Conservation (phyloP, 75 land plant species). For the Sequoiadendron giganteum region DNA sequence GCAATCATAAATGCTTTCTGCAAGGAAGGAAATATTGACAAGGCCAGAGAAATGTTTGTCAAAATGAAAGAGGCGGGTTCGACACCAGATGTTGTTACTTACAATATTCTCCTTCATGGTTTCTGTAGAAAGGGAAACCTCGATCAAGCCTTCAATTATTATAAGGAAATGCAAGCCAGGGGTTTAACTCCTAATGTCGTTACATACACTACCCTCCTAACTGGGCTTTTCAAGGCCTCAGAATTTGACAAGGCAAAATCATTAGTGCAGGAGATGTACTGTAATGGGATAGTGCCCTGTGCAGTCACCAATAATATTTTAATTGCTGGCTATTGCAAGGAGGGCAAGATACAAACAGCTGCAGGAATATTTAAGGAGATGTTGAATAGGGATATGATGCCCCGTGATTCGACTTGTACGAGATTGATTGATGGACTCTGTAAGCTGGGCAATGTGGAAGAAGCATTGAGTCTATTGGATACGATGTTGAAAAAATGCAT, state of each 20-base stretch:
- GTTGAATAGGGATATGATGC: not conserved
- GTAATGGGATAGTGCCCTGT: conserved; percentile 11
- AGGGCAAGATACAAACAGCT: not conserved
- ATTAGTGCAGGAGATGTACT: conserved; percentile 7
- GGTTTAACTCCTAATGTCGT: conserved; percentile 38
- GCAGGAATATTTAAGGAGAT: not conserved
- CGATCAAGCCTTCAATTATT: conserved; percentile 22
- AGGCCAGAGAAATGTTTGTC: conserved; percentile 35
- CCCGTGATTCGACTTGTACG: not conserved
- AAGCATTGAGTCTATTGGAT: conserved; percentile 6
- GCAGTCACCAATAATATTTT: conserved; percentile 11
- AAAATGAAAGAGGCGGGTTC: conserved; percentile 44
- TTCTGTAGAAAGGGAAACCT: conserved; percentile 21
- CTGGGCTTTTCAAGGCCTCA: conserved; percentile 21
- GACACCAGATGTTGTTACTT: conserved; percentile 43
- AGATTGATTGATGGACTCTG: conserved; percentile 9
- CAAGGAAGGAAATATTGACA: conserved; percentile 34
- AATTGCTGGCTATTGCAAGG: conserved; percentile 9
- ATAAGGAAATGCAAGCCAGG: conserved; percentile 32
- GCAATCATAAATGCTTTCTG: conserved; percentile 41
- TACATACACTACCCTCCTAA: conserved; percentile 38
- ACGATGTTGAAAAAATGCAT: not conserved
- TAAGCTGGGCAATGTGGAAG: conserved; percentile 9
- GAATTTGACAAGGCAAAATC: conserved; percentile 10
- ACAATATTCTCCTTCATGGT: conserved; percentile 47